Base-by-base conservation (phyloP, 1,284 basidiomycete genomes). In the Leccinum laetum region DNA sequence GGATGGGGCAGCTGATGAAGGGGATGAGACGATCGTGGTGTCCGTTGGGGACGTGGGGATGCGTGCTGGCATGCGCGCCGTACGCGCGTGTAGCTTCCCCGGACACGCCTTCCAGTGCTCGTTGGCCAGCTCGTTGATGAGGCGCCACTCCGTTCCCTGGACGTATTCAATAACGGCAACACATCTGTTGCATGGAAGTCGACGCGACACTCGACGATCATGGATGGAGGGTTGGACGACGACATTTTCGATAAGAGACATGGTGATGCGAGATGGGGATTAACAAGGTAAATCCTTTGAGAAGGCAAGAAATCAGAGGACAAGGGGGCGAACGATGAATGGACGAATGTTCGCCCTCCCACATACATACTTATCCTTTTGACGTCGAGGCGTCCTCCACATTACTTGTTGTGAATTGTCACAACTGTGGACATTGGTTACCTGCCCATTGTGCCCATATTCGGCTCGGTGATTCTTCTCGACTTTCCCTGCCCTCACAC, bases 341-440 rank as follows among this genome's bases (percentile, higher is more conserved):
- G 21, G 56, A 60, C 60, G 37, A 46, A 59, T 63, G 63, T 60
- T 62, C 52, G 46, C 32, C 58, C 60, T 53, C 21, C 52, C 52
- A 53, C 13, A 53, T 53, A 53, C 21, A 24, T 53, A 37, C 65
- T 14, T 61, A 58, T 67, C 65, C 66, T 74, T 75, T 75, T 77
- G 69, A 76, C 61, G 60, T 68, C 63, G 4, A 65, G 59, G 66
- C 35, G 26, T 67, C 61, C 69, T 63, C 68, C 66, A 65, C 71
- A 67, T 74, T 77, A 73, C 77, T 74, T 76, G 72, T 75, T 75
- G 75, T 75, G 75, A 73, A 75, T 67, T 70, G 72, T 74, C 39
- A 58, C 52, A 46, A 59, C 65, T 65, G 66, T 75, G 72, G 73
- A 69, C 56, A 39, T 60, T 66, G 63, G 56, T 58, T 64, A 64